Percentiles rank a stretch among this genome's conserved stretches.
Conservation (phyloP, 371 early-diverging fungal species). For the Mucor saturninus region DNA sequence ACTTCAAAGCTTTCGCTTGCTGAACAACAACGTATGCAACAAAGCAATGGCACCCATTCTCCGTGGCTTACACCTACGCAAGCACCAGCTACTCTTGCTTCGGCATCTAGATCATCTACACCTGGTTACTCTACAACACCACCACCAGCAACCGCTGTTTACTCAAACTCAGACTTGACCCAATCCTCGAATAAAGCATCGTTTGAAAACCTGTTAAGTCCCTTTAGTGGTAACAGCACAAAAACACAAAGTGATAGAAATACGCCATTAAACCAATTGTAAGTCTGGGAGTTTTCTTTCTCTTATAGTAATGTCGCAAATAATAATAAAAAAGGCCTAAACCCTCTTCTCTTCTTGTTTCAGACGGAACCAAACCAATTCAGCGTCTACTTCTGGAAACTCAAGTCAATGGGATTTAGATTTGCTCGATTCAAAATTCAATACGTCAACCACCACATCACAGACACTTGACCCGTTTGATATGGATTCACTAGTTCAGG, state of each 20-base stretch:
- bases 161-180: background rate
- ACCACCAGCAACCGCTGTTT: background rate
- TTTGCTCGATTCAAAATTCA: conserved; percentile 40
- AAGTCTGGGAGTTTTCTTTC: conserved; percentile 17
- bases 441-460: conserved; percentile 9
- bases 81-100: background rate
- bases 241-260: conserved; percentile 22
- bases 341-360: background rate
- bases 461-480: conserved; percentile 47
- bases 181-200: conserved; percentile 12
- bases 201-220: conserved; percentile 42
- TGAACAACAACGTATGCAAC: conserved; percentile 28
- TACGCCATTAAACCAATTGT: conserved; percentile 54
- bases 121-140: background rate
- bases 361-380: conserved; percentile 31
- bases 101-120: background rate
- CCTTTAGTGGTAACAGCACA: conserved; percentile 33
- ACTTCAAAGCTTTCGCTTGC: conserved; percentile 24
- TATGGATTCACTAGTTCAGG: conserved; percentile 27
- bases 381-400: conserved; percentile 18
- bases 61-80: conserved; percentile 8
- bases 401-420: conserved; percentile 61
- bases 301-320: background rate
- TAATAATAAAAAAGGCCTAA: background rate
- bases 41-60: conserved; percentile 9